phyloP scores from a whole-genome alignment of 805 yeast genomes.

The Ascoidea asiatica region DNA sequence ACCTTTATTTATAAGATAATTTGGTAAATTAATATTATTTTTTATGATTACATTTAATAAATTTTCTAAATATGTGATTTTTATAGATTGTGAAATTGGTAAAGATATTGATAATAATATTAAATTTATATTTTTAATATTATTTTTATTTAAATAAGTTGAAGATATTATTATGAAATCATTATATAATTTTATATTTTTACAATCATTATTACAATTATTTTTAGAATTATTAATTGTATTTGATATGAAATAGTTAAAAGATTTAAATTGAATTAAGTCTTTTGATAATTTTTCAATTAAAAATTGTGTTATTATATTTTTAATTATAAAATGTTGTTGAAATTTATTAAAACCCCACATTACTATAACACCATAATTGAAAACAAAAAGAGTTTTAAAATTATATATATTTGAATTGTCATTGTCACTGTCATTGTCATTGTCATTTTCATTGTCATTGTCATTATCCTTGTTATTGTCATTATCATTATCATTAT shows the following conservation, averaged over 20 bases:
- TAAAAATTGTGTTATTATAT: conserved; percentile 78
- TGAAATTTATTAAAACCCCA: conserved; percentile 91
- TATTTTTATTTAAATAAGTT: conserved; percentile 60
- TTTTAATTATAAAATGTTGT: conserved; percentile 34
- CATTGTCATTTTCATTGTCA: neutral
- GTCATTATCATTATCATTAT: conserved; percentile 9
- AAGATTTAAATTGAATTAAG: conserved; percentile 89
- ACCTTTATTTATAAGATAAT: conserved; percentile 74
- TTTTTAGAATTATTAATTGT: too few relatives aligned
- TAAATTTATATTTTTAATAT: conserved; percentile 50
- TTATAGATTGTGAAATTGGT: conserved; percentile 91
- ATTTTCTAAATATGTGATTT: conserved; percentile 90
- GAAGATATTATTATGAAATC: conserved; percentile 90
- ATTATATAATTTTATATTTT: conserved; percentile 91
- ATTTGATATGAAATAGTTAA: conserved; percentile 90
- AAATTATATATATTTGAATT: conserved; percentile 26
- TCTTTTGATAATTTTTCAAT: conserved; percentile 83
- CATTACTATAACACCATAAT: conserved; percentile 91
- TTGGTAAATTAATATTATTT: conserved; percentile 95
- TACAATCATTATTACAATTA: too few relatives aligned
- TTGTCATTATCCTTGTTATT: conserved; percentile 1
- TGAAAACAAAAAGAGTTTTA: conserved; percentile 79
- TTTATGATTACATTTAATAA: conserved; percentile 93
- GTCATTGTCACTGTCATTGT: conserved; percentile 7
- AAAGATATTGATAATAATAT: conserved; percentile 85